These are phyloP conservation scores for Russula ochroleuca DNA, from an alignment of 768 basidiomycete species.

Conservation along the genomic window DNA sequence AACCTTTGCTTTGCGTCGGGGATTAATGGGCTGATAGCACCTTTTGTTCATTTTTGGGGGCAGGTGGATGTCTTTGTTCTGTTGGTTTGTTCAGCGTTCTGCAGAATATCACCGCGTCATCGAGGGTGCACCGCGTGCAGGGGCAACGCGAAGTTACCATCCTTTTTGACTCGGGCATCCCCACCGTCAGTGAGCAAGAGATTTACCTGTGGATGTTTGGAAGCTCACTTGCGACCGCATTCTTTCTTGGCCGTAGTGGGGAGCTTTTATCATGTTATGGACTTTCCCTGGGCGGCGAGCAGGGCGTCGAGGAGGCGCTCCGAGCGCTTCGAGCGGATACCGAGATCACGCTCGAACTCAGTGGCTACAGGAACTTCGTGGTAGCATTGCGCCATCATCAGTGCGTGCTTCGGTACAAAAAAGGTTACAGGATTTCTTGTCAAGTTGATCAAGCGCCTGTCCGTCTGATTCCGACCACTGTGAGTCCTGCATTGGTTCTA, in stretches of 20 bases:
- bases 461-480: too few relatives aligned
- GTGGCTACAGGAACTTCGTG: slow-evolving; percentile 56
- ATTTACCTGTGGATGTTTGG: background rate
- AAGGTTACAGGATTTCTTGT: background rate
- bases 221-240: background rate
- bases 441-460: too few relatives aligned
- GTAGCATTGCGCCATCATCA: background rate
- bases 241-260: slow-evolving; percentile 44
- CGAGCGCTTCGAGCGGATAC: slow-evolving; percentile 64
- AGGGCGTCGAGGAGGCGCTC: slow-evolving; percentile 72
- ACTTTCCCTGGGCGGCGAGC: slow-evolving; percentile 62
- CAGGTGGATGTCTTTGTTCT: slow-evolving; percentile 72
- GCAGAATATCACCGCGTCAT: slow-evolving; percentile 60
- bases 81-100: slow-evolving; percentile 71
- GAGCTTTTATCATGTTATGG: slow-evolving; percentile 75
- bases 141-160: slow-evolving; percentile 57
- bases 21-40: background rate
- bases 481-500: too few relatives aligned
- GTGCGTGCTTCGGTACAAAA: background rate
- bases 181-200: slow-evolving; percentile 57
- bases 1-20: background rate
- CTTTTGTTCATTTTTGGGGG: background rate
- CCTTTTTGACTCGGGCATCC: too few relatives aligned
- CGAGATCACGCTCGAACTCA: slow-evolving; percentile 57
- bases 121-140: slow-evolving; percentile 55